Percentiles rank a stretch among this genome's conserved stretches.
These are phyloP conservation scores for Penicillium antarcticum DNA, from an alignment of 495 filamentous ascomycete species.

Conservation along the genomic window DNA sequence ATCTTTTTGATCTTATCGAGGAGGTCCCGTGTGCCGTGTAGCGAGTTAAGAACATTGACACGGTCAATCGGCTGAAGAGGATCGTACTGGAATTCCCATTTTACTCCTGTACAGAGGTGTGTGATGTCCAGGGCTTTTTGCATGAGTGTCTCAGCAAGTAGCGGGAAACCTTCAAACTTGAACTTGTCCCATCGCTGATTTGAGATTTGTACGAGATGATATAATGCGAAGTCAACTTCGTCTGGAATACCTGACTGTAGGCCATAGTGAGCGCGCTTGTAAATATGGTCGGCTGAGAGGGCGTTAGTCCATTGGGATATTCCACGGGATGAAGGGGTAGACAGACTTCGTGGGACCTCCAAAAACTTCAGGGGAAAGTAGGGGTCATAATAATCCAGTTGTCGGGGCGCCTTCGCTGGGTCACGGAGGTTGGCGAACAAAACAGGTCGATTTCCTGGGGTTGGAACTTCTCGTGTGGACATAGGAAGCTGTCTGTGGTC, in stretches of 20 bases:
- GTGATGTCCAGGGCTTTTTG: conserved; percentile 75
- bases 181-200: conserved; percentile 94
- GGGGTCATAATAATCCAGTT: conserved; percentile 42
- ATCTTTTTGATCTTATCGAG: conserved; percentile 63
- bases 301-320: background rate
- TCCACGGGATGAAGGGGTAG: background rate
- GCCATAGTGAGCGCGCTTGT: conserved; percentile 75
- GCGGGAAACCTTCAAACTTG: conserved; percentile 86
- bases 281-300: conserved; percentile 60
- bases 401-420: conserved; percentile 29
- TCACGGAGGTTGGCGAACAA: conserved; percentile 28
- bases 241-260: conserved; percentile 74
- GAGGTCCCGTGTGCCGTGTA: conserved; percentile 69
- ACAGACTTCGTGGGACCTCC: conserved; percentile 42
- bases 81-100: conserved; percentile 74
- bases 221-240: conserved; percentile 85
- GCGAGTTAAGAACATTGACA: conserved; percentile 66
- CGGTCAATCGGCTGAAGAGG: conserved; percentile 48
- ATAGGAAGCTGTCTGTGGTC: conserved; percentile 36
- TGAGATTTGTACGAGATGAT: conserved; percentile 92
- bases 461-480: conserved; percentile 41
- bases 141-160: conserved; percentile 83
- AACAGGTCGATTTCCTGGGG: conserved; percentile 42
- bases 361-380: conserved; percentile 41
- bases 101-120: conserved; percentile 72